Base-by-base conservation (phyloP, 495 filamentous ascomycete species). In the Lasiosphaeria miniovina region DNA sequence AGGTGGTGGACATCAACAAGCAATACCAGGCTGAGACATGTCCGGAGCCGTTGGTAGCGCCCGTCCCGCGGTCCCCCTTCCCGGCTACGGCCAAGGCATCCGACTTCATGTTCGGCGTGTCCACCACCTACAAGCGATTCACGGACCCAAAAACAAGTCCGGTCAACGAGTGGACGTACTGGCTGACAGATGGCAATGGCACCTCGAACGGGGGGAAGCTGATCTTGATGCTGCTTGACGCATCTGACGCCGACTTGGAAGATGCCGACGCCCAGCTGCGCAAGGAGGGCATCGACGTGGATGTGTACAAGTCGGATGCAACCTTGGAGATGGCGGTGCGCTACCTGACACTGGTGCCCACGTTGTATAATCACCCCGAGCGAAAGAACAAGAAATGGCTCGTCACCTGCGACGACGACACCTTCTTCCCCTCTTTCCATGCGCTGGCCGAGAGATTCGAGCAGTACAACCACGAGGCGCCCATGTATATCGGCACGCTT, bases 371-470 rank as follows among this genome's bases (percentile, higher is more conserved):
- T 57, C 35, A 86, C 84, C 32, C 71, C 77, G 67, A 80, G 64
- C 61, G 84, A 67, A 14, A 65, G 71, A 60, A 80, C 76, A 82
- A 74, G 63, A 81, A 84, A 52, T 90, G 86, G 86, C 75, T 87
- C 41, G 80, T 77, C 62, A 78, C 89, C 52, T 79, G 88, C 48
- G 86, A 90, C 64, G 87, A 90, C 70, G 88, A 90, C 69, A 90
- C 88, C 32, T 90, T 89, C 75, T 87, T 89, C 69, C 80, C 86
- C 5, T 85, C 85, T 10, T 75, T 90, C 6, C 75, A 78, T 32
- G 72, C 86, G 3, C 75, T 90, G 55, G 76, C 79, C 53, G 71
- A 81, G 3, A 62, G 64, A n/a, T 70, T 80, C 7, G 59, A 56
- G 14, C 52, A 46, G 1, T 80, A 85, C 64, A 78, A 88, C 64